phyloP scores from a whole-genome alignment of 495 filamentous ascomycete genomes.

The Recurvomyces mirabilis region DNA sequence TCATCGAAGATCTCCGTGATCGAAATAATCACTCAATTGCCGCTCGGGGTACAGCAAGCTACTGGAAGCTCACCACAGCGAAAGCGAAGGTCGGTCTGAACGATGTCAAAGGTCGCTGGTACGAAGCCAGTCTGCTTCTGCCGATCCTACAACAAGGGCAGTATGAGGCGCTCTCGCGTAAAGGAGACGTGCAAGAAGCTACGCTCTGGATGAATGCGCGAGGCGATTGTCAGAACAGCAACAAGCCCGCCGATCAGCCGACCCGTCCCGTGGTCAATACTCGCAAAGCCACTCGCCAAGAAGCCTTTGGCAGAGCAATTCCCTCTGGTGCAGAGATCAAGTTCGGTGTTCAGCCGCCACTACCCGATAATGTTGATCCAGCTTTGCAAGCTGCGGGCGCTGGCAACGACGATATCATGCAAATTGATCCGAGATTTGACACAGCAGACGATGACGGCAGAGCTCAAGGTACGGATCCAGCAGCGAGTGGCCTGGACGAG shows the following conservation, averaged over 20 bases:
- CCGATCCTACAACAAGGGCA: conserved; percentile 36
- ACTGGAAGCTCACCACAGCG: conserved; percentile 36
- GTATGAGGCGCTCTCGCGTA: conserved; percentile 30
- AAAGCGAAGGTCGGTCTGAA: conserved; percentile 30
- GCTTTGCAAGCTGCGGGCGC: conserved; percentile 1
- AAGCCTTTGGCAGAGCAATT: conserved; percentile 38
- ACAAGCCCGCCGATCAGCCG: conserved; percentile 5
- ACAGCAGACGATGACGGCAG: conserved; percentile 6
- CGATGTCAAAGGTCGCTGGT: conserved; percentile 55
- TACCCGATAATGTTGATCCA: conserved; percentile 9
- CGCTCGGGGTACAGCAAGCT: conserved; percentile 27
- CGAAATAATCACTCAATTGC: conserved; percentile 37
- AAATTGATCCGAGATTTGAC: conserved; percentile 18
- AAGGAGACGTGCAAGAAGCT: conserved; percentile 34
- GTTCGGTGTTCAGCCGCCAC: conserved; percentile 25
- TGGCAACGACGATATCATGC: conserved; percentile 2
- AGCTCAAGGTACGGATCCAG: background rate
- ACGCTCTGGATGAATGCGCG: conserved; percentile 41
- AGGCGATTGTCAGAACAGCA: conserved; percentile 28
- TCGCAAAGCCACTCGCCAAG: conserved; percentile 28
- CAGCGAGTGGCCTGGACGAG: conserved; percentile 14
- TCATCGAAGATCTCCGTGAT: conserved; percentile 36
- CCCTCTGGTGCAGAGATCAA: conserved; percentile 30
- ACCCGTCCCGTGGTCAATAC: conserved; percentile 18
- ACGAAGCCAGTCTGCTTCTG: conserved; percentile 44